These are phyloP conservation scores for Discostella pseudostelligera DNA, from an alignment of 108 stramenopile genomes.

Conservation along the genomic window DNA sequence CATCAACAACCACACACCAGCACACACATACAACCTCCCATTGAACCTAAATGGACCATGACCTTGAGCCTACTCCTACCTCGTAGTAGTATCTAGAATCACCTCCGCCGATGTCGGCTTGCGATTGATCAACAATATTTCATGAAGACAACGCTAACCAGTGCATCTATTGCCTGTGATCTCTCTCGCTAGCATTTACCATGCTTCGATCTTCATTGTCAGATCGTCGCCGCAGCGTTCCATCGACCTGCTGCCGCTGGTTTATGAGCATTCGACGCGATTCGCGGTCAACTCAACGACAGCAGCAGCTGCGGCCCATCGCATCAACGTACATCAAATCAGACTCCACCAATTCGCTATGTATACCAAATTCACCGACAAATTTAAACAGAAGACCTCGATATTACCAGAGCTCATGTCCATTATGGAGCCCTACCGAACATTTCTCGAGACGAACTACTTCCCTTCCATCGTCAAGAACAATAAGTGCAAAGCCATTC, in stretches of 20 bases:
- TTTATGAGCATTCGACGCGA: conserved; percentile 1
- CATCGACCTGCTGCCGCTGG: conserved; percentile 8
- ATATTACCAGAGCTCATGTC: background rate
- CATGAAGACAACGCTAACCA: no score
- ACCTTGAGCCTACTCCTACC: no score
- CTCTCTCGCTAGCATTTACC: background rate
- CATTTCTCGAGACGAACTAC: background rate
- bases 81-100: no score
- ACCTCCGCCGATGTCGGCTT: no score
- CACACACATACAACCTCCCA: no score
- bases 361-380: background rate
- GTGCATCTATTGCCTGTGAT: no score
- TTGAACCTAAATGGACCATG: no score
- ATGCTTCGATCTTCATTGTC: conserved; percentile 18
- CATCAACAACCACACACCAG: no score
- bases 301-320: conserved; percentile 4
- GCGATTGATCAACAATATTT: no score
- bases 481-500: conserved; percentile 37
- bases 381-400: conserved; percentile 1
- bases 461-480: background rate
- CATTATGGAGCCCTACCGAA: background rate
- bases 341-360: background rate
- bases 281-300: background rate
- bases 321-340: conserved; percentile 8
- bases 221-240: conserved; percentile 19